Conservation (phyloP, 202 grass and related monocot genomes). For the Hordeum pubiflorum region DNA sequence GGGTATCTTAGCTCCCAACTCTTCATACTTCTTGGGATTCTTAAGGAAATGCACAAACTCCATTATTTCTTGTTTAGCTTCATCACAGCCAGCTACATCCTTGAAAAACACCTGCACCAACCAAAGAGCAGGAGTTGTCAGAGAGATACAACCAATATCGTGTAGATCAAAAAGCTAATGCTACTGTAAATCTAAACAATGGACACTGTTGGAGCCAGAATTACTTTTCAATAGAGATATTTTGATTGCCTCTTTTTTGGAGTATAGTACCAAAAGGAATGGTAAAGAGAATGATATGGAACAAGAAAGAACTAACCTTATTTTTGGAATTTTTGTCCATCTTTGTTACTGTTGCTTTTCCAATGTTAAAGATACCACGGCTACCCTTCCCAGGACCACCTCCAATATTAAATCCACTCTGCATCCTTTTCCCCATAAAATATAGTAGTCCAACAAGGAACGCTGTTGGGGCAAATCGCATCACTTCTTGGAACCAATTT, state of each 20-base stretch:
- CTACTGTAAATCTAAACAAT: neutral
- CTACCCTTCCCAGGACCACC: slow-evolving; percentile 68
- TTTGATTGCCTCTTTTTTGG: neutral
- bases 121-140: slow-evolving; percentile 2
- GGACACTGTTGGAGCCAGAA: neutral
- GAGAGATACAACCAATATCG: neutral
- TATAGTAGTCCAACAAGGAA: slow-evolving; percentile 86
- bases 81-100: slow-evolving; percentile 74
- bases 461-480: slow-evolving; percentile 81
- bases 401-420: slow-evolving; percentile 90
- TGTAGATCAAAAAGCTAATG: neutral
- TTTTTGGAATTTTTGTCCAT: slow-evolving; percentile 99
- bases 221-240: neutral
- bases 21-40: slow-evolving; percentile 70
- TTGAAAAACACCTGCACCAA: slow-evolving; percentile 69
- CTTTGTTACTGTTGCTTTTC: slow-evolving; percentile 87
- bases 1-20: slow-evolving; percentile 75
- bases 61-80: slow-evolving; percentile 92
- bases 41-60: slow-evolving; percentile 83
- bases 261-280: neutral
- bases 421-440: slow-evolving; percentile 78
- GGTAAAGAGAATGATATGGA: neutral
- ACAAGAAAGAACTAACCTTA: slow-evolving; percentile 52
- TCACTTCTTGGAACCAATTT: slow-evolving; percentile 75
- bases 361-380: slow-evolving; percentile 95